Base-by-base conservation (phyloP, 352 stramenopile species). In the Phytophthora foliorum region DNA sequence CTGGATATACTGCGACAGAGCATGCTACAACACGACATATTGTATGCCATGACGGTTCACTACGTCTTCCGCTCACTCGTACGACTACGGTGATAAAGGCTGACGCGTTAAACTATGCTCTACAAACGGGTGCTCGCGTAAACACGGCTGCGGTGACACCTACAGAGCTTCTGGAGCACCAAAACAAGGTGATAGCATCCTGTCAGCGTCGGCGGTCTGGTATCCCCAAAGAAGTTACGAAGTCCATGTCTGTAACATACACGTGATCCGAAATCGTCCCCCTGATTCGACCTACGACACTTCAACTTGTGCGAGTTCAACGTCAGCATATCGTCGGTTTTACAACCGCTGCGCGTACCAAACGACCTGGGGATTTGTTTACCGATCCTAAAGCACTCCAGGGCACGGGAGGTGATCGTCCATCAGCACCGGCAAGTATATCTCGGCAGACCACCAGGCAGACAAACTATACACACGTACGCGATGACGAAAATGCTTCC, bases 71-170 rank as follows among this genome's bases (percentile, higher is more conserved):
- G 0, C 38, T 66, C 4, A 45, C 2, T 22, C 5, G 19, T 10
- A 38, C 38, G 11, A 54, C 11, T 21, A 3, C n/a, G 14, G 38
- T 54, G 4, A 66, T 66, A 11, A 58, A 66, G 29, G 57, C 6
- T 0, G 46, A 57, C 6, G n/a, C 29, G 10, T 19, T 66, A 1
- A 59, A 67, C 21, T 67, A 67, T 21, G 39, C 49, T 4, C n/a
- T 67, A 0, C 49, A 60, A 38, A 54, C 49, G 1, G 49, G 49
- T 1, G 49, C 19, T 0, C 8, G 38, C 1, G 29, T 48, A 2
- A 55, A 60, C 16, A 41, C 38, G 2, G 13, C 49, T 7, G 49
- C 16, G 1, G 0, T 67, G 0, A 55, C 7, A 2, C n/a, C 39
- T 0, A 2, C n/a, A 7, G 59, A 57, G 14, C 36, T 60, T 9